Evolutionary conservation across 2,329 filamentous ascomycete species (phyloP).

Genomic region (Xylogone sp.): DNA sequence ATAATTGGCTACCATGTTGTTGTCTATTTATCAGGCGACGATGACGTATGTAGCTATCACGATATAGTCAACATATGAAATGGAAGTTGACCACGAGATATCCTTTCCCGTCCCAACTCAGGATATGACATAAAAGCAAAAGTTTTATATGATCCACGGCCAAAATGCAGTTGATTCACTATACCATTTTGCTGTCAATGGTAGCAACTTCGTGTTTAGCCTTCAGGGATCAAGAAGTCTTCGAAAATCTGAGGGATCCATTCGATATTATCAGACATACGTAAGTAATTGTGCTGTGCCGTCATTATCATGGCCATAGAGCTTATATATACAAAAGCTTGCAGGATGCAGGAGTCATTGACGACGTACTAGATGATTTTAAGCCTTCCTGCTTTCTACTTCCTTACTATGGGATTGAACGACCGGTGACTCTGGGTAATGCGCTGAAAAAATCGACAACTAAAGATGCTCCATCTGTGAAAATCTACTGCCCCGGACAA

Average conservation of each 20-base stretch:
- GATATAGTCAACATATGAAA: not conserved
- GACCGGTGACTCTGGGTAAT: conserved; percentile 45
- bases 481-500: conserved; percentile 23
- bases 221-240: conserved; percentile 9
- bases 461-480: conserved; percentile 23
- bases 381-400: conserved; percentile 45
- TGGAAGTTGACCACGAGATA: too few species aligned
- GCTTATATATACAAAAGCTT: conserved; percentile 23
- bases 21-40: not conserved
- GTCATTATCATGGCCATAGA: conserved; percentile 1
- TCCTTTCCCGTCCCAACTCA: too few species aligned
- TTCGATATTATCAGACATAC: conserved; percentile 8
- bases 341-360: conserved; percentile 18
- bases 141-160: not conserved
- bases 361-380: conserved; percentile 52
- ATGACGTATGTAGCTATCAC: not conserved
- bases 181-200: not conserved
- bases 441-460: conserved; percentile 23
- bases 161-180: not conserved
- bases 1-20: not conserved
- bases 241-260: conserved; percentile 18
- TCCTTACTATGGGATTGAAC: conserved; percentile 41
- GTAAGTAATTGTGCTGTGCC: conserved; percentile 4
- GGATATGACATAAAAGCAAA: not conserved
- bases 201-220: not conserved